Conservation (phyloP, 768 basidiomycete species). For the Clathrus columnatus region DNA sequence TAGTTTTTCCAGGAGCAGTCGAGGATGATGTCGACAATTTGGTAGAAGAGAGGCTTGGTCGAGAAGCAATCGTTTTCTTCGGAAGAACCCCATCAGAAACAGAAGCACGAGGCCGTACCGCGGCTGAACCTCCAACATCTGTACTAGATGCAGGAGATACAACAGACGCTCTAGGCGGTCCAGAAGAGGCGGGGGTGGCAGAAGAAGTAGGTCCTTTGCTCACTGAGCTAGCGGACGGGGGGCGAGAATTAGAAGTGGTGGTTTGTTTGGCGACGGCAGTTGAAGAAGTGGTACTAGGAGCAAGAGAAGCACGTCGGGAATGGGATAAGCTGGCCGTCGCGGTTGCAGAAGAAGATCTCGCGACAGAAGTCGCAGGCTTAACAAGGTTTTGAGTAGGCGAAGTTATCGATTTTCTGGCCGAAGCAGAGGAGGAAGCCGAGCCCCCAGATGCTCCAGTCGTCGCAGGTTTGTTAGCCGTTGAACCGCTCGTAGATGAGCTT, state of each 20-base stretch:
- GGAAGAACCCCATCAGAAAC: conserved; percentile 50
- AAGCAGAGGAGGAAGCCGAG: conserved; percentile 18
- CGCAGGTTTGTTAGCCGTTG: conserved; percentile 14
- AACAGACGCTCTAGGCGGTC: conserved; percentile 38
- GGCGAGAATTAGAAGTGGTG: conserved; percentile 27
- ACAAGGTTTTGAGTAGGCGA: conserved; percentile 17
- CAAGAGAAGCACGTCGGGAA: conserved; percentile 24
- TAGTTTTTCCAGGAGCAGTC: conserved; percentile 28
- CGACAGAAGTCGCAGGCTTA: conserved; percentile 26
- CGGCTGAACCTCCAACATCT: conserved; percentile 19
- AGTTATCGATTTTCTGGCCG: conserved; percentile 1
- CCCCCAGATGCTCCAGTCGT: conserved; percentile 24
- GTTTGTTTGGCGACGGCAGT: conserved; percentile 23
- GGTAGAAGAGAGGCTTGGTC: conserved; percentile 29
- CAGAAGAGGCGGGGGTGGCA: conserved; percentile 25
- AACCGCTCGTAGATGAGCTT: conserved; percentile 1
- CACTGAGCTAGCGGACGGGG: conserved; percentile 23
- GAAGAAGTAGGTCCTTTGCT: conserved; percentile 26
- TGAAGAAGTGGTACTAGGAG: conserved; percentile 21
- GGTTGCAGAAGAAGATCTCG: conserved; percentile 21
- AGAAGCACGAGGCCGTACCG: conserved; percentile 52
- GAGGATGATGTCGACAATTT: conserved; percentile 21
- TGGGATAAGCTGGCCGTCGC: conserved; percentile 22
- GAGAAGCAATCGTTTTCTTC: conserved; percentile 38
- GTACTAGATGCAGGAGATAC: conserved; percentile 45